Base-by-base conservation (phyloP, 2,329 filamentous ascomycete genomes). In the Colletotrichum salicis region DNA sequence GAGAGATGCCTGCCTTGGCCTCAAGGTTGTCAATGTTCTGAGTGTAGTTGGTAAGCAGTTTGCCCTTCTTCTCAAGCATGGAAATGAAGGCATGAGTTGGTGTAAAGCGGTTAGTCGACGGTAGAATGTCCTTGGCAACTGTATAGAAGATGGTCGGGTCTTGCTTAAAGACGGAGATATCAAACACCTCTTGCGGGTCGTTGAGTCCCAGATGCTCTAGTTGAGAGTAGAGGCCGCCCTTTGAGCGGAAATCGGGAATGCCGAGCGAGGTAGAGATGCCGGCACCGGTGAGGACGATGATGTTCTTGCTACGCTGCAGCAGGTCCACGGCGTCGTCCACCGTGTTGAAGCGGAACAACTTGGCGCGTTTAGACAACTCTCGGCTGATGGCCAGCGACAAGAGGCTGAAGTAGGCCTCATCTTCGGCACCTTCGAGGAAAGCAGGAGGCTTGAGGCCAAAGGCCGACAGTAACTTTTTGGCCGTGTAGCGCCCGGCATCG, bases 11-110 rank as follows among this genome's bases (percentile, higher is more conserved):
- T 0, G 96, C 96, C 77, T 93, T 91, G 73, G 91, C 89, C 81
- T 99, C 96, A 63, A 98, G 91, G 77, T 98, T 98, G 85, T 99
- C 96, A 78, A 99, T 98, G 81, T 99, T 99, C 80, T 99, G 96
- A 0, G 96, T 97, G 84, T 98, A 99, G 83, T 98, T 98, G 54
- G 95, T 98, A 71, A 98, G 89, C 7, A 99, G 89, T 81, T 97
- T 97, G 75, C 90, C 91, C 81, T 95, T 93, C 76, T 96, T 89
- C 81, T 99, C 94, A 45, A 99, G 88, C 76, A 98, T 87, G 41
- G 91, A 90, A 78, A 99, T 97, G 84, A 99, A 99, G 64, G 93
- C 92, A 85, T 99, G 96, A 0, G 96, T 98, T 0, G 96, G 95
- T 1, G 96, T 95, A 85, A 91, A 97, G 77, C 91, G 91, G 75